These are phyloP conservation scores for Phaeotremella skinneri DNA, from an alignment of 768 basidiomycete genomes.

Conservation along the genomic window DNA sequence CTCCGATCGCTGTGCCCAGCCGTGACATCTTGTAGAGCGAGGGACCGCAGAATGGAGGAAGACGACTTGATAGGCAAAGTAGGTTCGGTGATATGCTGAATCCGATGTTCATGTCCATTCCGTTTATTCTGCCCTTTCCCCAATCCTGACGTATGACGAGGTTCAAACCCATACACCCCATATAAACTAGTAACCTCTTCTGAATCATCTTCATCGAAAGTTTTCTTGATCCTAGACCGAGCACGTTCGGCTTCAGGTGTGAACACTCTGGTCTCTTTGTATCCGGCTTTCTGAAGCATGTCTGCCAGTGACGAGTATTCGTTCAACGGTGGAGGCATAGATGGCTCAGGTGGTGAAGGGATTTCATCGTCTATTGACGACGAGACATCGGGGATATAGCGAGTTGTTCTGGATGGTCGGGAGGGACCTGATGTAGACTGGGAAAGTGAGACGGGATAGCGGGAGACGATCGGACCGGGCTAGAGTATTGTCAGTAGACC, in stretches of 20 bases:
- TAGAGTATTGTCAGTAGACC: neutral
- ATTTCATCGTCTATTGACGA: slow-evolving; percentile 27
- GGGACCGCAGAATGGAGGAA: slow-evolving; percentile 28
- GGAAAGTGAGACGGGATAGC: slow-evolving; percentile 29
- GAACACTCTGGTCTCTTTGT: slow-evolving; percentile 86
- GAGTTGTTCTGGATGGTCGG: slow-evolving; percentile 10
- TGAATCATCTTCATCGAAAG: slow-evolving; percentile 32
- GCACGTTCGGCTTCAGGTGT: slow-evolving; percentile 70
- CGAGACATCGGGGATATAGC: slow-evolving; percentile 9
- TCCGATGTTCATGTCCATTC: slow-evolving; percentile 13
- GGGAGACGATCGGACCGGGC: neutral
- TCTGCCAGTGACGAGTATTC: slow-evolving; percentile 78
- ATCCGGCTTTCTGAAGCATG: slow-evolving; percentile 79
- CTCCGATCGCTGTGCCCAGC: slow-evolving; percentile 1
- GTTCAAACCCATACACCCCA: slow-evolving; percentile 26
- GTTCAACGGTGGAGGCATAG: slow-evolving; percentile 9
- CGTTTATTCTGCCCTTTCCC: slow-evolving; percentile 1
- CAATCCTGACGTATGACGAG: neutral
- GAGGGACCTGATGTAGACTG: slow-evolving; percentile 29
- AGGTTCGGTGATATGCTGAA: slow-evolving; percentile 37
- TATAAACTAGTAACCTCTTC: slow-evolving; percentile 31
- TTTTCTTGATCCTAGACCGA: slow-evolving; percentile 25
- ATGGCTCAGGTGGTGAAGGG: slow-evolving; percentile 9
- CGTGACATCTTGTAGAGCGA: slow-evolving; percentile 29
- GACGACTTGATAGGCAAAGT: slow-evolving; percentile 35